Conservation (phyloP, 1,284 basidiomycete genomes). For the Ustanciosporium gigantosporum region DNA sequence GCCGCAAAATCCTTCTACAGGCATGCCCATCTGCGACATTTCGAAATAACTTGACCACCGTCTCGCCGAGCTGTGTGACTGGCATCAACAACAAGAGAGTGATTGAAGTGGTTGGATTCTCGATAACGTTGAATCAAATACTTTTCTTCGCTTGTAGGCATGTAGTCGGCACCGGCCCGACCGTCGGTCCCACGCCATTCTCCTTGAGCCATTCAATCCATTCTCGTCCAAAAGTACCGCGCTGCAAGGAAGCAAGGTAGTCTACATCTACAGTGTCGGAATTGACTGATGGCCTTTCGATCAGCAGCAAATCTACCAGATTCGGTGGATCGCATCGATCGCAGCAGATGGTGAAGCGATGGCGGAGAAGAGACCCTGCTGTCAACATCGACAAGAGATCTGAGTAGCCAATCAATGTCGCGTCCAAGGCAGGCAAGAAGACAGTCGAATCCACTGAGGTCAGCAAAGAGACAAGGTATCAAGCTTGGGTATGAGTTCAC, state of each 20-base stretch:
- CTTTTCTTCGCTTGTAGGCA: constrained; percentile 72
- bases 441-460: too few relatives aligned
- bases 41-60: constrained; percentile 97
- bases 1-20: constrained; percentile 83
- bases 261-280: constrained; percentile 76
- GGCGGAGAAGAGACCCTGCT: constrained; percentile 61
- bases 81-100: constrained; percentile 84
- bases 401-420: too few relatives aligned
- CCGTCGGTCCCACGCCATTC: constrained; percentile 93
- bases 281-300: constrained; percentile 80
- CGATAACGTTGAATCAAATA: constrained; percentile 96
- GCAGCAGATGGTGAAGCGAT: constrained; percentile 77
- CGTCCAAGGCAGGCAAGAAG: too few relatives aligned
- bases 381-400: constrained; percentile 46
- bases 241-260: constrained; percentile 69
- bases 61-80: constrained; percentile 85
- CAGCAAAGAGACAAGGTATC: too few relatives aligned
- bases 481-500: too few relatives aligned
- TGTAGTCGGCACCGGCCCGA: constrained; percentile 72
- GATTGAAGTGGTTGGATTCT: constrained; percentile 93
- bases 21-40: constrained; percentile 86
- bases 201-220: constrained; percentile 89
- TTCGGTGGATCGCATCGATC: constrained; percentile 75
- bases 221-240: constrained; percentile 81
- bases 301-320: constrained; percentile 70